These are phyloP conservation scores for Auriscalpium vulgare DNA, from an alignment of 768 basidiomycete genomes.

Conservation along the genomic window DNA sequence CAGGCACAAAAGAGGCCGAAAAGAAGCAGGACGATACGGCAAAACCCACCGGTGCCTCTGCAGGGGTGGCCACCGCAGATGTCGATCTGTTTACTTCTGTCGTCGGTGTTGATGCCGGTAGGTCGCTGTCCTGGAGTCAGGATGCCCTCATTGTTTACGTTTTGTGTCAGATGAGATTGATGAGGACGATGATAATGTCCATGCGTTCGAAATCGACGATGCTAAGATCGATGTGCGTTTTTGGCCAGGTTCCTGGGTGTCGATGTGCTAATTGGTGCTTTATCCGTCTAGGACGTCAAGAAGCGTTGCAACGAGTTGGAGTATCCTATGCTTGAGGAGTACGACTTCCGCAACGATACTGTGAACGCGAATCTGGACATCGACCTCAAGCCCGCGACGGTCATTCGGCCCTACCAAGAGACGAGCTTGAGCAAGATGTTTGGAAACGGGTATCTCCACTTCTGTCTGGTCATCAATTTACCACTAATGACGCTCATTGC, in stretches of 20 bases:
- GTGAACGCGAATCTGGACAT: conserved; percentile 96
- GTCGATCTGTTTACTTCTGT: conserved; percentile 89
- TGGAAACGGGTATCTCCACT: conserved; percentile 75
- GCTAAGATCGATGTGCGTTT: conserved; percentile 79
- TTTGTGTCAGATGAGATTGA: conserved; percentile 79
- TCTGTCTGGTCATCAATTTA: background rate
- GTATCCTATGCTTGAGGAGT: conserved; percentile 97
- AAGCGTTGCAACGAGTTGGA: conserved; percentile 94
- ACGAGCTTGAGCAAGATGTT: conserved; percentile 99
- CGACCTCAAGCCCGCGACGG: conserved; percentile 94
- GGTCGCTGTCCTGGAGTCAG: conserved; percentile 16
- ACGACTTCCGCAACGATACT: conserved; percentile 97
- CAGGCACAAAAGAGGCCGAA: conserved; percentile 70
- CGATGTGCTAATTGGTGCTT: background rate
- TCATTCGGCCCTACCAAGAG: conserved; percentile 97
- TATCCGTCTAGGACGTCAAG: conserved; percentile 70
- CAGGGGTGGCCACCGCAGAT: conserved; percentile 34
- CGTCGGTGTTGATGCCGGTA: conserved; percentile 89
- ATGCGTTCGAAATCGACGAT: conserved; percentile 94
- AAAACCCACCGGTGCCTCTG: conserved; percentile 22
- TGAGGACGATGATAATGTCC: conserved; percentile 95
- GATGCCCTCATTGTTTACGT: conserved; percentile 3
- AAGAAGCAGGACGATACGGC: conserved; percentile 61
- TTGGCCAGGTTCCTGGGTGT: background rate
- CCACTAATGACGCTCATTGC: conserved; percentile 8